Evolutionary conservation across 192 early-diverging fungal genomes (phyloP).

Genomic region (Helicostylum pulchrum): DNA sequence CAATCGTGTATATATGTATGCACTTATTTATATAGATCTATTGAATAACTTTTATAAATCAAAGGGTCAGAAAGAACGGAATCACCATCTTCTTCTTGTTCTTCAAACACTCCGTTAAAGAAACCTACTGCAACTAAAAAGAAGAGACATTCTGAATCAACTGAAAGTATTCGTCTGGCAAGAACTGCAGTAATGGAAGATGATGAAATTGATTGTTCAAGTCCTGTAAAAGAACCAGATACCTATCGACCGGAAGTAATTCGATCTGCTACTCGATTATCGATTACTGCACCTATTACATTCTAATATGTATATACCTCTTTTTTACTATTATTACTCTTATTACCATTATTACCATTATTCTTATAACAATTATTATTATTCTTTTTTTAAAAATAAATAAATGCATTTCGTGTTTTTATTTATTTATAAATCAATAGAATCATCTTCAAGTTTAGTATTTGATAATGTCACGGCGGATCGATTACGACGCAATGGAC

Average conservation of each 20-base stretch:
- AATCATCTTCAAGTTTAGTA: conserved; percentile 7
- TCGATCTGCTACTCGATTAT: conserved; percentile 32
- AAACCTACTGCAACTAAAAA: not conserved
- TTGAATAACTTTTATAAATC: not conserved
- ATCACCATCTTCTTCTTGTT: conserved; percentile 12
- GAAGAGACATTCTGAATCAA: conserved; percentile 6
- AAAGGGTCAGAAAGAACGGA: not conserved
- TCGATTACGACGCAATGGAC: conserved; percentile 18
- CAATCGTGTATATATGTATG: too few species aligned
- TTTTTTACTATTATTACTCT: not conserved
- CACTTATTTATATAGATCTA: not conserved
- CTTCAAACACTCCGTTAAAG: conserved; percentile 5
- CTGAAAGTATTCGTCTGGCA: conserved; percentile 16
- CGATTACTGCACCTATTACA: conserved; percentile 26
- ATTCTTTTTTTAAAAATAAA: not conserved
- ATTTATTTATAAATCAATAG: too few species aligned
- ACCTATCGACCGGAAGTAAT: conserved; percentile 31
- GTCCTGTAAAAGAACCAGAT: conserved; percentile 31
- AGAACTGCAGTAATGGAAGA: conserved; percentile 12
- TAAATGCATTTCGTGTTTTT: too few species aligned
- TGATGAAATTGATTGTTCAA: conserved; percentile 12
- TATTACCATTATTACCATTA: not conserved
- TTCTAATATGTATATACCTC: conserved; percentile 8
- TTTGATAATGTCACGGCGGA: conserved; percentile 1
- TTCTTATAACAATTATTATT: not conserved